Evolutionary conservation across 495 filamentous ascomycete genomes (phyloP), one percentile per base, ranked within the genome.

Genomic region (Trypethelium eluteriae): DNA sequence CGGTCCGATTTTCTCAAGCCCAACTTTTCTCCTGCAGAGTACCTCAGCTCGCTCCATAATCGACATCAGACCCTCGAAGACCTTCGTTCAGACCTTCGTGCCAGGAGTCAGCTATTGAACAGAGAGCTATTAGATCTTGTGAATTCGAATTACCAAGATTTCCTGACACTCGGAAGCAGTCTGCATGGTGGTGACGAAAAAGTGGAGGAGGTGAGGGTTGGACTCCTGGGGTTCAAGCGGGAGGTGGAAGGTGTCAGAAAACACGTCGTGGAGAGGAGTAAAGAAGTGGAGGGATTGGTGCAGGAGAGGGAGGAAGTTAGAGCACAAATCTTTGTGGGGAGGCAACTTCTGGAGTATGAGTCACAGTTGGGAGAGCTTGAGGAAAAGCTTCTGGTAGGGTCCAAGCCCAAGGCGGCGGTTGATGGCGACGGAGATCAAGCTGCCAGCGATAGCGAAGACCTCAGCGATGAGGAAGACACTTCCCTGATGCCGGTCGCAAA

Each of bases 11-110:
- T 96, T 77, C 85, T 96, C 3, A 76, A 85, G 16, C 83, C 88
- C 1, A 77, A 86, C 69, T 99, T 99, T 79, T 84, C 88, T 69
- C 89, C 95, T 18, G 84, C 88, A 5, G 78, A 79, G 0, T 99
- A 95, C 79, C 87, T 99, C 46, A 90, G 90, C 5, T 87, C 88
- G 3, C 81, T 97, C 0, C 87, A 82, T 39, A 88, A 92, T 73
- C 88, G 94, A 1, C 93, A 97, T 74, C 94, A 98, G 74, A 96
- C 91, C 2, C 89, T 99, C 61, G 93, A 96, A 75, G 95, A 99
- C 75, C 81, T 99, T 18, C 89, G 93, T 16, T 76, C 86, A 38
- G 95, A 99, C 70, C 81, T 99, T 3, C 86, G 92, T 16, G 81
- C 88, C 56, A 83, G 94, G 35, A 86, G 85, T 66, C 84, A 88